A percentile compares a stretch with the other conserved stretches of the same genome.
These are phyloP conservation scores for Babjeviella inositovora DNA, from an alignment of 805 yeast species.

Conservation along the genomic window DNA sequence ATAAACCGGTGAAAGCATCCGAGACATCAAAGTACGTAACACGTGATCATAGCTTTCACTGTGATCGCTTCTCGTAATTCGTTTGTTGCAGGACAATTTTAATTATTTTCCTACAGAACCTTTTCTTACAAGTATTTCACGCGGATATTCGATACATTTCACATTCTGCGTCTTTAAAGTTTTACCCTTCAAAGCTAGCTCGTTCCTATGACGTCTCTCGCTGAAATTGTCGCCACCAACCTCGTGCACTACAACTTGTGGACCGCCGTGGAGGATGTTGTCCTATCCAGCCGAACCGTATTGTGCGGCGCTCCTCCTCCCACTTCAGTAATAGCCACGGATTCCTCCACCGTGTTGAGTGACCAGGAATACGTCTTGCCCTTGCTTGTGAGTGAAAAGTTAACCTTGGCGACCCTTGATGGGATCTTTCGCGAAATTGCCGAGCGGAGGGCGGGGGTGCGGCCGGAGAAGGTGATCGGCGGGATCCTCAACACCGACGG, in stretches of 20 bases:
- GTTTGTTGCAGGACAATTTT: too few species aligned
- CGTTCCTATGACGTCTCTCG: slow-evolving; percentile 5
- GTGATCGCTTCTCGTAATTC: too few species aligned
- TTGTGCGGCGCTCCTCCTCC: slow-evolving; percentile 16
- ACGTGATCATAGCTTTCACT: too few species aligned
- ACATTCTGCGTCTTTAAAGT: too few species aligned
- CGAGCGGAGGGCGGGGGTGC: slow-evolving; percentile 1
- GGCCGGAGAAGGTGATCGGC: slow-evolving; percentile 29
- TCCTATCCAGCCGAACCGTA: slow-evolving; percentile 3
- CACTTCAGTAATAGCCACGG: slow-evolving; percentile 3
- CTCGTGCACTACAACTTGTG: slow-evolving; percentile 27
- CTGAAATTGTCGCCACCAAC: slow-evolving; percentile 19
- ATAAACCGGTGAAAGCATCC: too few species aligned
- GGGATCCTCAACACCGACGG: slow-evolving; percentile 53
- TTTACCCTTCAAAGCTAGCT: too few species aligned
- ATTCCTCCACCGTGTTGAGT: slow-evolving; percentile 2
- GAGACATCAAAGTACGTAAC: too few species aligned
- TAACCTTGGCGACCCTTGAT: slow-evolving; percentile 21
- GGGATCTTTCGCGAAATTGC: slow-evolving; percentile 16
- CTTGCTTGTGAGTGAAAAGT: slow-evolving; percentile 6
- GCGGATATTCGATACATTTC: too few species aligned
- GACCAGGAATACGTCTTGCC: slow-evolving; percentile 29
- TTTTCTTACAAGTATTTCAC: too few species aligned
- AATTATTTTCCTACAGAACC: too few species aligned
- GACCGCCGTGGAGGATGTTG: slow-evolving; percentile 15